phyloP scores from a whole-genome alignment of 192 early-diverging fungal species.

The Umbelopsis vinacea region DNA sequence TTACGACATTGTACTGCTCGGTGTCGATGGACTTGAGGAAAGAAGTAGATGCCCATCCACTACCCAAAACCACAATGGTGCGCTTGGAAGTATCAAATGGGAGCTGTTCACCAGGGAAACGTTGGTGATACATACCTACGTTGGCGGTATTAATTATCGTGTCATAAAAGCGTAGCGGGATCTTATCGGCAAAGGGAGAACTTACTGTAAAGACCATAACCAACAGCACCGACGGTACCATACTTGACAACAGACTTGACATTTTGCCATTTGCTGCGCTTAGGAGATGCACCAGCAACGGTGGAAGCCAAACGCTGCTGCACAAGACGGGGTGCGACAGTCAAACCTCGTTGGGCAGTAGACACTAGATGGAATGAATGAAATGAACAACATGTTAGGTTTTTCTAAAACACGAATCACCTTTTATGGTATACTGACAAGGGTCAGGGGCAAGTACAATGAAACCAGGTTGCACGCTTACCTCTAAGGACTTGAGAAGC shows the following conservation, averaged over 20 bases:
- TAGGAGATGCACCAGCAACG: not conserved
- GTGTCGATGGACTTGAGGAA: constrained; percentile 46
- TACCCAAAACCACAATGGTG: constrained; percentile 44
- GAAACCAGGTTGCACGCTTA: not conserved
- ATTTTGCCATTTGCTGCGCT: constrained; percentile 23
- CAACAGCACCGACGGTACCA: constrained; percentile 25
- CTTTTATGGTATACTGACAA: constrained; percentile 17
- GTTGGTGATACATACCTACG: constrained; percentile 29
- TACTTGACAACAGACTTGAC: constrained; percentile 15
- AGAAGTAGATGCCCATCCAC: constrained; percentile 48
- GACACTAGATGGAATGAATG: not conserved
- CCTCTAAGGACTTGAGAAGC: constrained; percentile 12
- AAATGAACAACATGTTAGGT: not conserved
- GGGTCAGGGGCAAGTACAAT: not conserved
- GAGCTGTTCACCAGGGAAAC: constrained; percentile 45
- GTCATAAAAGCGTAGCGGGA: not conserved
- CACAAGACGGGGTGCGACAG: not conserved
- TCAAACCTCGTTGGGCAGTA: not conserved
- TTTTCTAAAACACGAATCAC: not conserved
- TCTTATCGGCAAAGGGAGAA: not conserved
- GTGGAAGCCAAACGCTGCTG: constrained; percentile 5
- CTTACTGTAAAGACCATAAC: constrained; percentile 31
- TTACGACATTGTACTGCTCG: constrained; percentile 47
- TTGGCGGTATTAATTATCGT: not conserved
- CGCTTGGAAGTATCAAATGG: constrained; percentile 51